Conservation (phyloP, 495 filamentous ascomycete genomes). For the Podospora pseudoanserina region DNA sequence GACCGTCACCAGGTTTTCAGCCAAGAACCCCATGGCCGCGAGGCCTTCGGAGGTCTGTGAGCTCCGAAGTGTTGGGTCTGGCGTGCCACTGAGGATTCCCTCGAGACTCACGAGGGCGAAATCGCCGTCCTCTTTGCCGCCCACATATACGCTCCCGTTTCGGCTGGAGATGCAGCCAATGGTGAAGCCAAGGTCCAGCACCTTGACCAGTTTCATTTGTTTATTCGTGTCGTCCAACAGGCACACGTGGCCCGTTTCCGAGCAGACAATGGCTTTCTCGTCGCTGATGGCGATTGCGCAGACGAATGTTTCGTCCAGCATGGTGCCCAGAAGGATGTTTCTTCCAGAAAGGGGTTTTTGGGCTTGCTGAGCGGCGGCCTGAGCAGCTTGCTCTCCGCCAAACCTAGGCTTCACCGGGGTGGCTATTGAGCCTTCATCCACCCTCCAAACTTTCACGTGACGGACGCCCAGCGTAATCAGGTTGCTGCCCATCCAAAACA, state of each 20-base stretch:
- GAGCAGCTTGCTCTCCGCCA: constrained; percentile 37
- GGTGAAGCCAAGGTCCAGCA: constrained; percentile 59
- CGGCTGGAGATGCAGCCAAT: constrained; percentile 57
- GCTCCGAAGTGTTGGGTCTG: constrained; percentile 28
- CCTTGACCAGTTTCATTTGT: constrained; percentile 61
- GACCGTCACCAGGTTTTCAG: constrained; percentile 67
- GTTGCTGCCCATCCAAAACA: constrained; percentile 78
- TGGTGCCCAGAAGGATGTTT: constrained; percentile 68
- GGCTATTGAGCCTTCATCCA: constrained; percentile 56
- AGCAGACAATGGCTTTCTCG: constrained; percentile 64
- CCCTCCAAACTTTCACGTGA: constrained; percentile 90
- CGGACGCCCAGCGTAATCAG: constrained; percentile 71
- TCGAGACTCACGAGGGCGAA: constrained; percentile 38
- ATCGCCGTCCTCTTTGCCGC: constrained; percentile 43
- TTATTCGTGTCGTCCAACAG: constrained; percentile 74
- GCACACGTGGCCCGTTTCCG: constrained; percentile 70
- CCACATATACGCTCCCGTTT: constrained; percentile 39
- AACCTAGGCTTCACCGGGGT: constrained; percentile 48
- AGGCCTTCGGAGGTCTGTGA: constrained; percentile 34
- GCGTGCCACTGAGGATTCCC: constrained; percentile 35
- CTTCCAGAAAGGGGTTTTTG: constrained; percentile 56
- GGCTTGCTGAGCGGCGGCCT: constrained; percentile 29
- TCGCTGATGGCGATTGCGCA: constrained; percentile 72
- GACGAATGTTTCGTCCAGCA: constrained; percentile 81
- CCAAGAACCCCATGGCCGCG: constrained; percentile 66